Conservation (phyloP, 768 basidiomycete genomes). For the Russula foetens region DNA sequence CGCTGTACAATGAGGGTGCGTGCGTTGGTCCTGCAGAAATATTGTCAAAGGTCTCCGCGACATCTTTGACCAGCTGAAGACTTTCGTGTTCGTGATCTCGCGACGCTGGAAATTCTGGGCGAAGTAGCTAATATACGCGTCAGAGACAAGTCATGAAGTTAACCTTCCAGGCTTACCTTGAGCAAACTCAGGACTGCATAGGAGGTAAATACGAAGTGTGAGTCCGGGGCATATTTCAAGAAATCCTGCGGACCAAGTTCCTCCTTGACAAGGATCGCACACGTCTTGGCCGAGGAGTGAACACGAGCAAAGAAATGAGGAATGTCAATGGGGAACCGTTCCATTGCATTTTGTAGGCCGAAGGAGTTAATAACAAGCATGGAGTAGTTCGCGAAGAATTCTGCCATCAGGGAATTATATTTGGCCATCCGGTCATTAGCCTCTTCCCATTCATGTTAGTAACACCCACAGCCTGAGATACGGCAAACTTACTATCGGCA, state of each 20-base stretch:
- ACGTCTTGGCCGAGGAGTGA: conserved; percentile 60
- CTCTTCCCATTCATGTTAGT: not conserved
- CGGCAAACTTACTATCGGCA: conserved; percentile 12
- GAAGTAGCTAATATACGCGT: conserved; percentile 49
- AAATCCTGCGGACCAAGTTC: conserved; percentile 68
- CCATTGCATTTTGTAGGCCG: conserved; percentile 92
- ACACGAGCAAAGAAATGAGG: conserved; percentile 80
- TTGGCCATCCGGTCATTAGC: conserved; percentile 21
- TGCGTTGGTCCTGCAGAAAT: conserved; percentile 74
- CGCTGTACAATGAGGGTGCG: conserved; percentile 84
- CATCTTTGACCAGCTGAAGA: conserved; percentile 63
- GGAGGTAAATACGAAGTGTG: conserved; percentile 84
- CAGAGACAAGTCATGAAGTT: not conserved
- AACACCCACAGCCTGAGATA: not conserved
- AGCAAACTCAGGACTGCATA: conserved; percentile 89
- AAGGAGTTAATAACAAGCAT: conserved; percentile 91
- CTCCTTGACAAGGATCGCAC: conserved; percentile 68
- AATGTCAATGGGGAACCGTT: conserved; percentile 61
- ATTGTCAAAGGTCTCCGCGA: conserved; percentile 70
- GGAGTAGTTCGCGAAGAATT: conserved; percentile 81
- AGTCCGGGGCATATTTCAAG: conserved; percentile 81
- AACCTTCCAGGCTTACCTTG: conserved; percentile 49
- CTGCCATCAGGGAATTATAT: conserved; percentile 45
- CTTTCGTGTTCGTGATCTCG: conserved; percentile 67
- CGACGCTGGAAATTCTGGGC: conserved; percentile 75